These are phyloP conservation scores for Leishmania mexicana DNA, from an alignment of 208 protist genomes.

Conservation along the genomic window DNA sequence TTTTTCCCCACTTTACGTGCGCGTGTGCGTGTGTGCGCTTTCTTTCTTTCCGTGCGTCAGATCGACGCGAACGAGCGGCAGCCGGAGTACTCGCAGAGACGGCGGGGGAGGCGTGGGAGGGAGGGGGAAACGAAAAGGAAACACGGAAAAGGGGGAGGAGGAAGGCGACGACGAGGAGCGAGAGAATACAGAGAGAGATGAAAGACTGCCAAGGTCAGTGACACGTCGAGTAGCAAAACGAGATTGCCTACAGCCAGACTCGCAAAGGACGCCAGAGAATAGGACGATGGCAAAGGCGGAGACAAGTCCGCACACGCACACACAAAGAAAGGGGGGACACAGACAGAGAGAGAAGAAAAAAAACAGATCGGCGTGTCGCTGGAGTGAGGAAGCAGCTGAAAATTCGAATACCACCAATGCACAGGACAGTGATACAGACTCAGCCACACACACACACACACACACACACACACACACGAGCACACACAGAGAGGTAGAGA, in stretches of 20 bases:
- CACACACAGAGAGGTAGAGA: neutral
- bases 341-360: neutral
- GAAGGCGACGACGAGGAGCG: neutral
- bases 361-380: constrained; percentile 1
- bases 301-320: neutral
- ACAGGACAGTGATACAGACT: neutral
- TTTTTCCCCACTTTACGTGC: neutral
- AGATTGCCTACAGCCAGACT: neutral
- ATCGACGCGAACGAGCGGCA: neutral
- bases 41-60: neutral
- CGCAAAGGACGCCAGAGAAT: constrained; percentile 1
- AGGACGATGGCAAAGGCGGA: neutral
- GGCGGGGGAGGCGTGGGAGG: neutral
- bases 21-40: neutral
- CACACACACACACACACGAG: neutral
- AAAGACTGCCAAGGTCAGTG: neutral
- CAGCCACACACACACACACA: neutral
- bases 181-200: constrained; percentile 3
- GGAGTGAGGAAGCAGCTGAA: neutral
- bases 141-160: neutral
- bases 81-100: neutral
- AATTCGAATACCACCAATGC: neutral
- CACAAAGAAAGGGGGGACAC: neutral
- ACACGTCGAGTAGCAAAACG: neutral
- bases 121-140: neutral